Evolutionary conservation across 352 stramenopile species (phyloP).

Genomic region (Globisporangium okanoganense): DNA sequence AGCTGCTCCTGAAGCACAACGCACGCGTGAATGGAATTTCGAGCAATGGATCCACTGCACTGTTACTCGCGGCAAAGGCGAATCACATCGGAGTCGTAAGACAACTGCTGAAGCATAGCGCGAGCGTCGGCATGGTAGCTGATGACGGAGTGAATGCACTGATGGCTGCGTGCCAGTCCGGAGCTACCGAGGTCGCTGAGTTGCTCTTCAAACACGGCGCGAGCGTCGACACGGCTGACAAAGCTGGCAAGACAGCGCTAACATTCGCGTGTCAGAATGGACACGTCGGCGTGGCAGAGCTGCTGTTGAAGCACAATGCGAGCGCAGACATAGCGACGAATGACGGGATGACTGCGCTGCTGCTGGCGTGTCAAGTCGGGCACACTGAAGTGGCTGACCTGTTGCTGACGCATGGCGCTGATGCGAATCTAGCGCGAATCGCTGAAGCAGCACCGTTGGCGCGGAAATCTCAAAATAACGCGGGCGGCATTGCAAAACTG

Average conservation of each 20-base stretch:
- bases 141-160: neutral
- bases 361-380: too few species aligned
- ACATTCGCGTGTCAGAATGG: neutral
- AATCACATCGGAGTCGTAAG: neutral
- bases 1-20: too few species aligned
- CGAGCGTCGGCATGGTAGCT: neutral
- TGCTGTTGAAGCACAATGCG: neutral
- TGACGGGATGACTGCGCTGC: too few species aligned
- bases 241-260: neutral
- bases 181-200: neutral
- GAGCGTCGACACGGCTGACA: conserved; percentile 1
- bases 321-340: neutral
- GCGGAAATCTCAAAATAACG: too few species aligned
- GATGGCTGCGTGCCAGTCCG: neutral
- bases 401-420: too few species aligned
- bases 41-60: too few species aligned
- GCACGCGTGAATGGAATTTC: too few species aligned
- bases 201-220: neutral
- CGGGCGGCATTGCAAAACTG: too few species aligned
- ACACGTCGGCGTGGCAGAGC: neutral
- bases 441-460: too few species aligned
- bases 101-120: neutral
- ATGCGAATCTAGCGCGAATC: too few species aligned
- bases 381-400: too few species aligned
- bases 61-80: neutral